Percentiles rank a stretch among this genome's conserved stretches.
These are phyloP conservation scores for Apiospora marii DNA, from an alignment of 2,329 filamentous ascomycete species.

Conservation along the genomic window DNA sequence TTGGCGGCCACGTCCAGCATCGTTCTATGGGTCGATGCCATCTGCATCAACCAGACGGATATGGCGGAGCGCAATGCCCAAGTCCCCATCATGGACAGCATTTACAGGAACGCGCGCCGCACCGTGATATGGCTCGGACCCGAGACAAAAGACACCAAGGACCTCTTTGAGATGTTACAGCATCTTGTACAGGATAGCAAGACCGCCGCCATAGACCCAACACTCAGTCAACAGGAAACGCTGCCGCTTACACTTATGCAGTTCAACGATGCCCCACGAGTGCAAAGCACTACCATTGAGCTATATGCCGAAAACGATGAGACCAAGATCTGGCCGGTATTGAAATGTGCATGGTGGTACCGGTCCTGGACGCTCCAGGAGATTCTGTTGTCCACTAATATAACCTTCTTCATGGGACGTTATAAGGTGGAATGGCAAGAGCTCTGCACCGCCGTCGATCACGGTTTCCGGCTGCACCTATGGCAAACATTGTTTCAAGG, in stretches of 20 bases:
- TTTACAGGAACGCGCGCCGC: constrained; percentile 25
- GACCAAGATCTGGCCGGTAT: background rate
- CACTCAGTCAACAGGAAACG: background rate
- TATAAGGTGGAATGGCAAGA: constrained; percentile 26
- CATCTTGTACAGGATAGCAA: background rate
- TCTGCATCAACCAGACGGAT: constrained; percentile 31
- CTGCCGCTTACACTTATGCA: background rate
- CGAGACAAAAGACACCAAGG: background rate
- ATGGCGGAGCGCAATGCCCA: constrained; percentile 18
- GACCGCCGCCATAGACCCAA: background rate
- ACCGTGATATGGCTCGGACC: constrained; percentile 25
- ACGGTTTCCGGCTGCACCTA: constrained; percentile 27
- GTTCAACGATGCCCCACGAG: background rate
- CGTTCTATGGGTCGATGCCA: constrained; percentile 29
- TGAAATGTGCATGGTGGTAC: constrained; percentile 26
- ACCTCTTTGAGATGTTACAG: background rate
- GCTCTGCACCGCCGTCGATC: constrained; percentile 26
- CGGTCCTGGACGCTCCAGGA: constrained; percentile 30
- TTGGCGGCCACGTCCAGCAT: background rate
- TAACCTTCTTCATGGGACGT: constrained; percentile 23
- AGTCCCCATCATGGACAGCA: constrained; percentile 28
- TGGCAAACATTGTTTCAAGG: constrained; percentile 23
- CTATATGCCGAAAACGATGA: background rate
- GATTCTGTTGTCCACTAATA: constrained; percentile 26
- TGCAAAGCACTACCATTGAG: background rate